Base-by-base conservation (phyloP, 2,329 filamentous ascomycete species). In the Epichloe amarillans region DNA sequence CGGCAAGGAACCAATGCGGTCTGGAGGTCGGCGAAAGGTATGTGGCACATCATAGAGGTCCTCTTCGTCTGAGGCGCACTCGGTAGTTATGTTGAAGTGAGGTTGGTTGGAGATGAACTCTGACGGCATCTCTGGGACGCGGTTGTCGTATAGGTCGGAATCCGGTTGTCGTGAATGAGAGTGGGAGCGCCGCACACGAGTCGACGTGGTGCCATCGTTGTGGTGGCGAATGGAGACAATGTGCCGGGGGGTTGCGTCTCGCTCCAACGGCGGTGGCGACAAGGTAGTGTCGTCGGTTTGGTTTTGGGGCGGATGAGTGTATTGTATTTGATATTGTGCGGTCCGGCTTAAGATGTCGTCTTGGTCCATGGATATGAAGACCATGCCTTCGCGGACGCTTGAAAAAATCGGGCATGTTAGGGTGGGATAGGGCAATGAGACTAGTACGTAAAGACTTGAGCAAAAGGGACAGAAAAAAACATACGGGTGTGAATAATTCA, bases 381-480 rank as follows among this genome's bases (percentile, higher is more conserved):
- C 79, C 76, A 96, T 84, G 43, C 93, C 91, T 74, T 95, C 86
- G 66, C 91, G 84, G 49, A 95, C 83, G 50, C 87, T 91, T 21
- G 11, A 10, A 40, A 38, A 26, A 19, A 19, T 2, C 7, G 26
- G 8, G 3, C 12, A n/a, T 39, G 21, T 17, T 41, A 26, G 37
- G 36, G 5, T 10, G 8, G 14, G 17, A 21, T 26, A 53, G 17
- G 41, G 36, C 19, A 47, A 17, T 17, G 10, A 46, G 44, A 37
- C 17, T 19, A 26, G 11, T 3, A 26, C 14, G 11, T 1, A 15
- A 19, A 6, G 14, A 19, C 11, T 15, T 33, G 33, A 39, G 36
- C 19, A 46, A 40, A 10, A 21, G 15, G 37, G 42, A 44, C 5
- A 17, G 5, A 14, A 14, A 17, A 17, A 42, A 41, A 79, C 87